phyloP scores from a whole-genome alignment of 139 green algal species.

The Closterium sp. region DNA sequence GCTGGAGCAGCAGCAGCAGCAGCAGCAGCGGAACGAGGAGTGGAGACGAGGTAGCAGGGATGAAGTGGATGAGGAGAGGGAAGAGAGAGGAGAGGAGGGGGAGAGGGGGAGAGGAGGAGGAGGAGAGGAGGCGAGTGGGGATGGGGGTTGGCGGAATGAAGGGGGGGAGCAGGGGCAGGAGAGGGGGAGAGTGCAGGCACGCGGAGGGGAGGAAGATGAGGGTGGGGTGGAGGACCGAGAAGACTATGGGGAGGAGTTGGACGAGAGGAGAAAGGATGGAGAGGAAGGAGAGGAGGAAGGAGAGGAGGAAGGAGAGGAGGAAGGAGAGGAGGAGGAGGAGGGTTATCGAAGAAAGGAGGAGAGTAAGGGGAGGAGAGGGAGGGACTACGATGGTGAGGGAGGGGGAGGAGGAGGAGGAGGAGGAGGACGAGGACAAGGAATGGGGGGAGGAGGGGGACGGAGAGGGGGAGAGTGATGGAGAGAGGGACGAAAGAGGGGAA shows the following conservation, averaged over 20 bases:
- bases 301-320: too few species aligned
- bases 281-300: slow-evolving; percentile 2
- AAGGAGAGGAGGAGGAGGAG: too few species aligned
- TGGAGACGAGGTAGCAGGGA: not conserved
- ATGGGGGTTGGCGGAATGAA: not conserved
- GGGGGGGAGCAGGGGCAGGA: not conserved
- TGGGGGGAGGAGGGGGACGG: too few species aligned
- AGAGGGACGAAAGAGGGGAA: not conserved
- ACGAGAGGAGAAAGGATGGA: not conserved
- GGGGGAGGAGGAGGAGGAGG: not conserved
- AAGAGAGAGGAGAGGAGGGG: not conserved
- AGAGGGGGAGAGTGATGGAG: not conserved
- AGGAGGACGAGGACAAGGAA: not conserved
- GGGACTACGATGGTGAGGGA: not conserved
- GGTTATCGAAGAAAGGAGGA: not conserved
- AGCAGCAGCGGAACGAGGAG: not conserved
- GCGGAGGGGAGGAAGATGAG: slow-evolving; percentile 3
- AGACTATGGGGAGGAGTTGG: not conserved
- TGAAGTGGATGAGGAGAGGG: not conserved
- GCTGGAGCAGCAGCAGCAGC: too few species aligned
- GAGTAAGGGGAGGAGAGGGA: slow-evolving; percentile 7
- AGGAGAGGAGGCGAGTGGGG: not conserved
- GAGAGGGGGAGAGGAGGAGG: not conserved
- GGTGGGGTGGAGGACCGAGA: not conserved
- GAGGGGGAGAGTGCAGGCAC: not conserved